Evolutionary conservation across 257 asterid species (phyloP), one percentile per base, ranked within the genome.

Genomic region (Sherardia arvensis): DNA sequence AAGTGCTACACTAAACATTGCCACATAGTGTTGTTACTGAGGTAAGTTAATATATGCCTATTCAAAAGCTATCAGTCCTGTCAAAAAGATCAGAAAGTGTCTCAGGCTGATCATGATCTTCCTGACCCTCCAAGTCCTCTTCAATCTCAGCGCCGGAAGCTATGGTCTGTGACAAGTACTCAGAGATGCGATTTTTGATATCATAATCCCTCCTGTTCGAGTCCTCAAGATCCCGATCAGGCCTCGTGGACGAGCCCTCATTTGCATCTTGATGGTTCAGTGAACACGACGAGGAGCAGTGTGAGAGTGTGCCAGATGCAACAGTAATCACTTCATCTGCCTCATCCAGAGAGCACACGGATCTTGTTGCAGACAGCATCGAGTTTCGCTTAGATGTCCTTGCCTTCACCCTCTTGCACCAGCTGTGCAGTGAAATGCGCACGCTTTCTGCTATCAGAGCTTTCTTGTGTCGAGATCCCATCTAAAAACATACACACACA

Each of bases 381-480:
- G 85, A 67, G 21, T 75, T 74, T 1, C 72, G 69, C 73, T 71
- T 91, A 14, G 95, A 84, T 17, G 51, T 43, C 71, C 83, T 80
- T 38, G 71, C 82, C 75, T 84, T 87, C 64, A 84, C 97, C 67
- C 98, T 83, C 84, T 84, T 91, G 30, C 96, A 88, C 98, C 96
- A 91, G 72, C 90, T 85, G 65, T 91, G 95, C n/a, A 91, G 73
- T 0, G 98, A 91, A 1, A 83, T 88, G 5, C 96, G 75, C 26
- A 87, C 96, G 32, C 91, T 91, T 65, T 91, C 98, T 4, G 96
- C 96, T 0, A 91, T 79, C 73, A 91, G 53, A 5, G 98, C 96
- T 77, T 88, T 91, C 78, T 80, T 88, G 74, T 81, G 80, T 11
- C 85, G 86, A 4, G 95, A 79, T 29, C 98, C 98, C 98, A 86